phyloP scores from a whole-genome alignment of 495 filamentous ascomycete genomes.

The Monascus purpureus region DNA sequence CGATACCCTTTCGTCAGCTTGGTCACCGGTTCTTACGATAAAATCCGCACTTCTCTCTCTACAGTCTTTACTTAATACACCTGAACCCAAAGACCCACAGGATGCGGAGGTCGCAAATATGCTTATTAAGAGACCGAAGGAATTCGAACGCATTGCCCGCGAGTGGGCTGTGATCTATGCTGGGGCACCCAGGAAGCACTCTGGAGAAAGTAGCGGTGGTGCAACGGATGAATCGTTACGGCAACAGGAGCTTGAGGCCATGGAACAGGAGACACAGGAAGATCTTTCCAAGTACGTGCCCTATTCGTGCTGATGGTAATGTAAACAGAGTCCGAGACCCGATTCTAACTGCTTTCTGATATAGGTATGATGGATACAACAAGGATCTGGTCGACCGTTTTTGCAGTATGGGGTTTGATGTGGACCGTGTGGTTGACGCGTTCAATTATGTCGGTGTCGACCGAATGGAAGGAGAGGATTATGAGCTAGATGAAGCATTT shows the following conservation, averaged over 20 bases:
- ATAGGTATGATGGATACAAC: constrained; percentile 81
- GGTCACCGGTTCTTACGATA: constrained; percentile 92
- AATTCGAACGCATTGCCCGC: constrained; percentile 70
- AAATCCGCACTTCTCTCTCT: constrained; percentile 89
- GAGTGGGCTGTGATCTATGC: constrained; percentile 86
- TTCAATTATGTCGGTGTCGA: constrained; percentile 76
- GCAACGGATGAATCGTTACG: constrained; percentile 34
- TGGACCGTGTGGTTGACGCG: constrained; percentile 74
- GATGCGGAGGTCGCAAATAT: constrained; percentile 91
- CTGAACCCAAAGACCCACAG: constrained; percentile 93
- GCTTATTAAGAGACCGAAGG: constrained; percentile 63
- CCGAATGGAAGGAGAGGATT: constrained; percentile 58
- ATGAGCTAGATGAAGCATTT: constrained; percentile 71
- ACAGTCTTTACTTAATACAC: constrained; percentile 82
- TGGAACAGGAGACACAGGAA: constrained; percentile 25
- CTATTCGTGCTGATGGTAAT: too few relatives aligned
- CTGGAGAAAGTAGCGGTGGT: constrained; percentile 35
- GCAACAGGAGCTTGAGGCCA: constrained; percentile 31
- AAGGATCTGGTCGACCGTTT: constrained; percentile 80
- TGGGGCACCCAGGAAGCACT: constrained; percentile 49
- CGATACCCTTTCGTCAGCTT: constrained; percentile 77
- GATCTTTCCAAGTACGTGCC: constrained; percentile 28
- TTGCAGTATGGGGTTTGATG: constrained; percentile 83
- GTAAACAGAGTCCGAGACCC: too few relatives aligned
- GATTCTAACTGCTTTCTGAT: too few relatives aligned